A percentile compares a stretch with the other conserved stretches of the same genome.
Evolutionary conservation across 148 eudicot genomes (phyloP).

Genomic region (Euryodendron excelsum): DNA sequence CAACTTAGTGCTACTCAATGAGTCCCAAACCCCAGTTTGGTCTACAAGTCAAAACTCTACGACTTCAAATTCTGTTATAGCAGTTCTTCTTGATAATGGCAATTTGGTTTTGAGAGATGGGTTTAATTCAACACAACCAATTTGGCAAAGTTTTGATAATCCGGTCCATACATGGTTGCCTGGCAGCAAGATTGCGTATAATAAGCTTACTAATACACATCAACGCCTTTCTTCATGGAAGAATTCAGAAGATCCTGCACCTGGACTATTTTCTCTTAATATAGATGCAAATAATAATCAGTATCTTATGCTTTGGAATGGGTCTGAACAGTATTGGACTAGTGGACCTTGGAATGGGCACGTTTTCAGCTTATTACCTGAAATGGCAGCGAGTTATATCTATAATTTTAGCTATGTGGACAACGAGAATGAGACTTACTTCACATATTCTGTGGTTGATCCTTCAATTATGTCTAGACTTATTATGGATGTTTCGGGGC

Average conservation of each 20-base stretch:
- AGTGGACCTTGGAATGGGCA: conserved; percentile 32
- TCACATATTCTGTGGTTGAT: conserved; percentile 24
- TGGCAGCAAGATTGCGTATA: conserved; percentile 30
- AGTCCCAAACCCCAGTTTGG: conserved; percentile 30
- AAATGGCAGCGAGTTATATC: conserved; percentile 29
- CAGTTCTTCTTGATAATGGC: conserved; percentile 42
- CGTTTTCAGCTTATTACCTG: conserved; percentile 37
- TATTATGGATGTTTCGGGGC: conserved; percentile 36
- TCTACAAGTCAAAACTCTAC: conserved; percentile 33
- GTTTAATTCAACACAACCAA: conserved; percentile 18
- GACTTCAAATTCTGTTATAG: conserved; percentile 18
- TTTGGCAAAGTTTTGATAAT: conserved; percentile 51
- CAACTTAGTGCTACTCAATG: conserved; percentile 36
- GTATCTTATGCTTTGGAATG: conserved; percentile 37
- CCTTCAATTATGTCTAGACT: conserved; percentile 20
- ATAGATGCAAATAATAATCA: conserved; percentile 33
- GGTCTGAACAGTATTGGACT: conserved; percentile 30
- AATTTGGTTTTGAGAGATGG: conserved; percentile 46
- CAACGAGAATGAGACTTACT: conserved; percentile 37
- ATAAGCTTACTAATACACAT: conserved; percentile 21
- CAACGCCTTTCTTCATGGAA: conserved; percentile 43
- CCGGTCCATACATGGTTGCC: conserved; percentile 40
- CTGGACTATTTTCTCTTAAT: conserved; percentile 30
- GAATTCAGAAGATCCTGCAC: conserved; percentile 39
- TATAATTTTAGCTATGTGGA: conserved; percentile 28